These are phyloP conservation scores for Cucurbita ficifolia DNA, from an alignment of 306 rosid species.

Conservation along the genomic window DNA sequence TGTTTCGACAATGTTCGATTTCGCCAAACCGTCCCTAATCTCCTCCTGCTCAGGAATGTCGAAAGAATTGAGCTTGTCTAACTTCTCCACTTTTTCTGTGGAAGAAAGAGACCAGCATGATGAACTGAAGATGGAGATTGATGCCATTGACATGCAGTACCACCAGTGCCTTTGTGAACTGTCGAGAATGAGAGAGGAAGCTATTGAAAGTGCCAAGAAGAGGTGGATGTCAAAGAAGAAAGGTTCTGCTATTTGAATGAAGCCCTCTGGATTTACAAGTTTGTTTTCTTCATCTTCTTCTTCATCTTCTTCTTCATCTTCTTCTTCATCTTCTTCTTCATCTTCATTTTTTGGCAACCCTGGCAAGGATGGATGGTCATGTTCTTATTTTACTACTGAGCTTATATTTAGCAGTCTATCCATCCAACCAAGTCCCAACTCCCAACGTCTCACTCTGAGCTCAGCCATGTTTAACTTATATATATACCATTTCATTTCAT, in stretches of 20 bases:
- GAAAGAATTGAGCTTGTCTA: constrained; percentile 20
- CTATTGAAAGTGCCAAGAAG: constrained; percentile 41
- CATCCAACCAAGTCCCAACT: not conserved
- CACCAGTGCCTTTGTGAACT: constrained; percentile 39
- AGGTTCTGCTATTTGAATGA: constrained; percentile 6
- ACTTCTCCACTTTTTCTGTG: constrained; percentile 22
- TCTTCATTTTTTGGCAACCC: not conserved
- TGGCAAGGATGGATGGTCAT: not conserved
- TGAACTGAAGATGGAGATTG: constrained; percentile 52
- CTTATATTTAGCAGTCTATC: not conserved
- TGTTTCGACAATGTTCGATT: constrained; percentile 11
- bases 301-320: not conserved
- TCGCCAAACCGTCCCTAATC: constrained; percentile 20
- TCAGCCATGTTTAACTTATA: not conserved
- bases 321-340: not conserved
- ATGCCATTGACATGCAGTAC: constrained; percentile 42
- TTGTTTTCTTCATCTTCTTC: not conserved
- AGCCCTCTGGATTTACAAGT: not conserved
- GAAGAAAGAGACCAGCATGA: constrained; percentile 17
- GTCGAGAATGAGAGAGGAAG: constrained; percentile 50
- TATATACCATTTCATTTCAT: not conserved
- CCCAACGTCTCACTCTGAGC: not conserved
- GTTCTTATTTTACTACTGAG: not conserved
- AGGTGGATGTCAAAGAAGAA: constrained; percentile 56
- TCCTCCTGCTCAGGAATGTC: constrained; percentile 17